A percentile compares a stretch with the other conserved stretches of the same genome.
Evolutionary conservation across 2,329 filamentous ascomycete genomes (phyloP).

Genomic region (Beauveria sp.): DNA sequence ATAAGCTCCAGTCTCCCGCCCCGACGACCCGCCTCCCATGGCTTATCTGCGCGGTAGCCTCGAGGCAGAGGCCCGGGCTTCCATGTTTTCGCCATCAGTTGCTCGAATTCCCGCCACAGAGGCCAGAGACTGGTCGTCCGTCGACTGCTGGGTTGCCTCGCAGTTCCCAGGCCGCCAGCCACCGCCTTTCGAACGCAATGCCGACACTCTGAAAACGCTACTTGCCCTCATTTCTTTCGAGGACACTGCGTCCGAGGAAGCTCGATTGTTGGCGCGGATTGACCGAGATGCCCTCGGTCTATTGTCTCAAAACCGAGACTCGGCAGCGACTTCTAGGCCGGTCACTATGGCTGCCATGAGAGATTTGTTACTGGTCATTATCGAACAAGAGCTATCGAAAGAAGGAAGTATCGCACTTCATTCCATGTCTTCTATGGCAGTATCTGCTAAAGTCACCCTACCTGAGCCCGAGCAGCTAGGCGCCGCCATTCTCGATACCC

Average conservation of each 20-base stretch:
- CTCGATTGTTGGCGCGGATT: constrained; percentile 46
- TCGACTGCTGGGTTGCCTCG: constrained; percentile 73
- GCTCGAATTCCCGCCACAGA: constrained; percentile 70
- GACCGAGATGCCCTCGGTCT: constrained; percentile 54
- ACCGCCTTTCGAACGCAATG: constrained; percentile 78
- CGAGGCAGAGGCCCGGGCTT: constrained; percentile 27
- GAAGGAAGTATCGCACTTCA: constrained; percentile 51
- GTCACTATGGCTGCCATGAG: constrained; percentile 20
- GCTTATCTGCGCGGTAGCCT: constrained; percentile 25
- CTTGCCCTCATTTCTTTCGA: constrained; percentile 68
- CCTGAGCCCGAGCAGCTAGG: constrained; percentile 44
- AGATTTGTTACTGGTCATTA: constrained; percentile 40
- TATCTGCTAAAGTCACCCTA: constrained; percentile 41
- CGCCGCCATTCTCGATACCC: constrained; percentile 46
- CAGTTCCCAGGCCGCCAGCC: constrained; percentile 57
- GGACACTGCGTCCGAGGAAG: constrained; percentile 69
- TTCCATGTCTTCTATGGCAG: constrained; percentile 46
- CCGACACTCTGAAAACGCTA: constrained; percentile 70
- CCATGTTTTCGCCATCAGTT: constrained; percentile 61
- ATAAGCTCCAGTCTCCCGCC: background rate
- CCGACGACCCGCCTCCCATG: constrained; percentile 22
- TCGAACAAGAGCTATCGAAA: constrained; percentile 46
- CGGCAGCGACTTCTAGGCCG: constrained; percentile 20
- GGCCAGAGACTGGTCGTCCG: constrained; percentile 84
- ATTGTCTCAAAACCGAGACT: constrained; percentile 24